Base-by-base conservation (phyloP, 2,329 filamentous ascomycete genomes). In the Thielaviopsis punctulata region DNA sequence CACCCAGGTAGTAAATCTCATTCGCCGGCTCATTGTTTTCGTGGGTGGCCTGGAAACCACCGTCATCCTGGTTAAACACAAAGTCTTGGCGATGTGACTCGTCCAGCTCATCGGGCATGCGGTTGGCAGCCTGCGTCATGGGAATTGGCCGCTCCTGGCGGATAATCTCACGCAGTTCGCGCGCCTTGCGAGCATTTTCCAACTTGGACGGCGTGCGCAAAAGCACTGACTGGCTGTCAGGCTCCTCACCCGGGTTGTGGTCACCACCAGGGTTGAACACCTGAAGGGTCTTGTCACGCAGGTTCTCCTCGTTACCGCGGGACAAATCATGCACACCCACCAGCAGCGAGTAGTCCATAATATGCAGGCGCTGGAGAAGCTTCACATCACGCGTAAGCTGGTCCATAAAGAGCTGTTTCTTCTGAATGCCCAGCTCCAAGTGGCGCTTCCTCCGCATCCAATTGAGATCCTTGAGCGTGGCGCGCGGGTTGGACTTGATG, bases 311-410 rank as follows among this genome's bases (percentile, higher is more conserved):
- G 62, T 98, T 98, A 25, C 92, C 92, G 59, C 86, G 82, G 52
- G 80, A 79, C 19, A 93, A 66, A 63, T 98, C 92, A 63, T 98
- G 92, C 49, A 96, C 92, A 48, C 92, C 92, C 52, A 98, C 80
- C 36, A 98, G 74, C 56, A 98, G 77, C 9, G 90, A 96, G 67
- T 98, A 98, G 66, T 98, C 92, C 92, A 98, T 98, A 61, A 98
- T 96, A 60, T 94, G 84, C 44, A 96, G 73, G 60, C 76, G 80
- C 66, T 96, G 88, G 55, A 98, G 69, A 27, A 98, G 72, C 50
- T 79, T 78, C 8, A 98, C 92, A 64, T 98, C 92, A 56, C 77
- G 78, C 59, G 88, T 78, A 62, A 98, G 79, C 67, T 98, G 92
- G 60, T 88, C 80, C 46, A 96, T 73, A 63, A 98, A 98, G 19